Base-by-base conservation (phyloP, 164 flowering plant genomes). In the Stephania cephalantha region DNA sequence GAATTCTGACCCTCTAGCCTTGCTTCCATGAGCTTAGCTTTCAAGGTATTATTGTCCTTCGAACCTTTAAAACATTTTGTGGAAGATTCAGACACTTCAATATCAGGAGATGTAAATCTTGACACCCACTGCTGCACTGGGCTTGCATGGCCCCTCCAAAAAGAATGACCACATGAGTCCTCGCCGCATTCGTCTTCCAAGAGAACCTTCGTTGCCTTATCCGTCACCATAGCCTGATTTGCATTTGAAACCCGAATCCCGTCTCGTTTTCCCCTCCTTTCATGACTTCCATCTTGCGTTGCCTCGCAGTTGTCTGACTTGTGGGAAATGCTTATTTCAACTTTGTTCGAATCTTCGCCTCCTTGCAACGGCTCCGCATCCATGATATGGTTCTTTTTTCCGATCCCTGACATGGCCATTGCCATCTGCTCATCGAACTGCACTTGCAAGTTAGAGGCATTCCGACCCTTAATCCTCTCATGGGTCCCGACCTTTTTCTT, bases 11-110 rank as follows among this genome's bases (percentile, higher is more conserved):
- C 85, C 73, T 90, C 93, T 73, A 87, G 46, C 78, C 94, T 87
- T 29, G 98, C 98, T 82, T 93, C 98, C 8, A 91, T 88, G 55
- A 93, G 85, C 82, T 84, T 90, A 17, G 91, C 90, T 82, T 87
- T 85, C 82, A 94, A 83, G 1, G 94, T 85, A 71, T 85, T 83
- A 70, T 85, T 83, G 70, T 85, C 89, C 86, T 84, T 89, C 20
- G 75, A 0, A 12, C 81, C 78, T 64, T 17, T 68, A 13, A 80
- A 77, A 83, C 71, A 71, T 70, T 76, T 85, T 15, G 79, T 58
- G 76, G 87, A 86, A 68, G 86, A 75, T 74, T 86, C 89, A 15
- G 87, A 72, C 6, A 77, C 75, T 9, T 85, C 89, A 45, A 82
- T 81, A 52, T 84, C 88, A 9, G 85, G 85, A 44, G 86, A 69